Percentiles rank a stretch among this genome's conserved stretches.
phyloP scores from a whole-genome alignment of 2,329 filamentous ascomycete genomes.

The Cryoendolithus antarcticus region DNA sequence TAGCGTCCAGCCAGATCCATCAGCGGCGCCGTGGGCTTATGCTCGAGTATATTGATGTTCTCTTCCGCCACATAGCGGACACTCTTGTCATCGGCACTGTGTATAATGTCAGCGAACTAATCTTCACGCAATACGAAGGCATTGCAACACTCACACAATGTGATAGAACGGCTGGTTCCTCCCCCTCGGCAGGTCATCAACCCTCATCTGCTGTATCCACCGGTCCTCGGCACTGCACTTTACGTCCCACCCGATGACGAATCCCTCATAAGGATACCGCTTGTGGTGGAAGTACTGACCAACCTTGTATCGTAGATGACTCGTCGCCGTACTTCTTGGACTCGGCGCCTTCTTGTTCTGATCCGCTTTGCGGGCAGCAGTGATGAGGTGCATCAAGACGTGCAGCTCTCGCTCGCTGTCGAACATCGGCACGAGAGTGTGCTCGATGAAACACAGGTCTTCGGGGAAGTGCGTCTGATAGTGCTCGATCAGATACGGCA shows the following conservation, averaged over 20 bases:
- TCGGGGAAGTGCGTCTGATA: constrained; percentile 56
- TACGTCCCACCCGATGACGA: constrained; percentile 79
- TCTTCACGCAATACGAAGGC: neutral
- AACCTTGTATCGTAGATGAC: constrained; percentile 50
- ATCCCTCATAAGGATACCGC: constrained; percentile 64
- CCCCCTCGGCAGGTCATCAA: constrained; percentile 48
- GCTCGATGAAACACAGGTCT: constrained; percentile 59
- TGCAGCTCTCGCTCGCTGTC: constrained; percentile 39
- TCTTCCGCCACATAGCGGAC: constrained; percentile 69
- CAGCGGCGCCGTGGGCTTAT: constrained; percentile 30
- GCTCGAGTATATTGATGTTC: constrained; percentile 56
- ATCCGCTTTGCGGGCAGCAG: constrained; percentile 45
- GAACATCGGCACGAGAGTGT: constrained; percentile 54
- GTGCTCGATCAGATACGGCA: constrained; percentile 53
- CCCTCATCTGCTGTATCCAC: constrained; percentile 52
- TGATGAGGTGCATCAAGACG: constrained; percentile 41
- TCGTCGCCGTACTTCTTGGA: constrained; percentile 2
- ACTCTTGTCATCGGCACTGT: constrained; percentile 52
- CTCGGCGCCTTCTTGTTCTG: constrained; percentile 36
- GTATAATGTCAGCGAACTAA: constrained; percentile 2
- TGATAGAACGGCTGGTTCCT: constrained; percentile 68
- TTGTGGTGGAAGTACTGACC: constrained; percentile 78
- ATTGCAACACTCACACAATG: constrained; percentile 55
- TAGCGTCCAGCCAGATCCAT: constrained; percentile 65
- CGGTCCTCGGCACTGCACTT: constrained; percentile 46